Base-by-base conservation (phyloP, 371 early-diverging fungal genomes). In the Mucor circinelloides region DNA sequence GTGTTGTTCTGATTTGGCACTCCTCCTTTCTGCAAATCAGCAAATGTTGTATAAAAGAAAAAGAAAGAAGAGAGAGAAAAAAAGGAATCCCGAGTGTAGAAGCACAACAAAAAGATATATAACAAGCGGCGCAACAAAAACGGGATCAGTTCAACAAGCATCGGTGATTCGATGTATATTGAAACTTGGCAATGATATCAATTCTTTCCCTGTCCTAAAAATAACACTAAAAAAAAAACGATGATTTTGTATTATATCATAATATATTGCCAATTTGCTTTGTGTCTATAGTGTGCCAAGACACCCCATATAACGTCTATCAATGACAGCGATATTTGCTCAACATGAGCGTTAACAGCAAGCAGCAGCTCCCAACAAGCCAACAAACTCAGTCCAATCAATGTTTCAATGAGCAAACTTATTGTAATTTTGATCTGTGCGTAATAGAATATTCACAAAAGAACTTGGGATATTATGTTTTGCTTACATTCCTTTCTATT, bases 61-160 rank as follows among this genome's bases (percentile, higher is more conserved):
- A 50, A 3, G 6, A 52, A 23, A 1, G 13, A 52, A 52, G 23
- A 50, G 25, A 27, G 4, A 52, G 13, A 27, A 5, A 2, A 52
- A 52, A 52, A 15, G 3, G 25, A 27, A 52, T 52, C 8, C 21
- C 15, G 27, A 27, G 27, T 13, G 25, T 40, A 27, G 13, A 50
- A n/a, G n/a, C 23, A 52, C 52, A 52, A 52, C 27, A 52, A 23
- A 52, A 27, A 52, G 4, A 10, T 3, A 23, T 10, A 23, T 23
- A 56, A 19, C 31, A 56, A 32, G 56, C 56, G 56, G 9, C 56
- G 32, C 56, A 56, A 56, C 19, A 32, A 56, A 56, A 56, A 32
- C 56, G n/a, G 31, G 19, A 31, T 31, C 30, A 56, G 15, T 52
- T 52, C 52, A 52, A 5, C 56, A 56, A 55, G 25, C 9, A 31